Percentiles rank a stretch among this genome's conserved stretches.
These are phyloP conservation scores for Telfairia occidentalis DNA, from an alignment of 331 rosid genomes.

Conservation along the genomic window DNA sequence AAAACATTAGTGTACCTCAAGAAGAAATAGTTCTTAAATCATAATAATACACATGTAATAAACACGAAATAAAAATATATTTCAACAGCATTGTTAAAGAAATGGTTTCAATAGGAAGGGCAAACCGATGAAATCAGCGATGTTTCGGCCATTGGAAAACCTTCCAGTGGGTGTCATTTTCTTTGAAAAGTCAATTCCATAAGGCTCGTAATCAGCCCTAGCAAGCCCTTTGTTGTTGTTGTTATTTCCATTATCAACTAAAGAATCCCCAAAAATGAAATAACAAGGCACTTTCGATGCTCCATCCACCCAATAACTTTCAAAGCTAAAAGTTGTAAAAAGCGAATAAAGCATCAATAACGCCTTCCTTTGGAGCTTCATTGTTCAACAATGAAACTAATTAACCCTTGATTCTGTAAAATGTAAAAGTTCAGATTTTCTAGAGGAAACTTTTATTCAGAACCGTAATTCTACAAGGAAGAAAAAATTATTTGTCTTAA, in stretches of 20 bases:
- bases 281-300: too few relatives aligned
- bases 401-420: too few relatives aligned
- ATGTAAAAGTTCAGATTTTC: too few relatives aligned
- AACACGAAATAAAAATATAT: too few relatives aligned
- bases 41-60: not conserved
- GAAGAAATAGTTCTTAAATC: not conserved
- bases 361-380: too few relatives aligned
- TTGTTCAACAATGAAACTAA: too few relatives aligned
- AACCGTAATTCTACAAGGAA: too few relatives aligned
- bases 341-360: too few relatives aligned
- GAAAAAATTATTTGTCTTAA: too few relatives aligned
- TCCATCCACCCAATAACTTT: not conserved
- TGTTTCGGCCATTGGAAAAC: conserved; percentile 8
- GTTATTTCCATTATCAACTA: not conserved
- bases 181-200: not conserved
- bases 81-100: too few relatives aligned
- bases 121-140: not conserved
- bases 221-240: not conserved
- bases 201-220: not conserved
- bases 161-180: not conserved
- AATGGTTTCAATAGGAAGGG: not conserved
- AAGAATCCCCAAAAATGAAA: not conserved
- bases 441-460: too few relatives aligned
- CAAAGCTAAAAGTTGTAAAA: not conserved
- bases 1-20: too few relatives aligned